Conservation (phyloP, 2,329 filamentous ascomycete species). For the Reticulascus tulasneorum region DNA sequence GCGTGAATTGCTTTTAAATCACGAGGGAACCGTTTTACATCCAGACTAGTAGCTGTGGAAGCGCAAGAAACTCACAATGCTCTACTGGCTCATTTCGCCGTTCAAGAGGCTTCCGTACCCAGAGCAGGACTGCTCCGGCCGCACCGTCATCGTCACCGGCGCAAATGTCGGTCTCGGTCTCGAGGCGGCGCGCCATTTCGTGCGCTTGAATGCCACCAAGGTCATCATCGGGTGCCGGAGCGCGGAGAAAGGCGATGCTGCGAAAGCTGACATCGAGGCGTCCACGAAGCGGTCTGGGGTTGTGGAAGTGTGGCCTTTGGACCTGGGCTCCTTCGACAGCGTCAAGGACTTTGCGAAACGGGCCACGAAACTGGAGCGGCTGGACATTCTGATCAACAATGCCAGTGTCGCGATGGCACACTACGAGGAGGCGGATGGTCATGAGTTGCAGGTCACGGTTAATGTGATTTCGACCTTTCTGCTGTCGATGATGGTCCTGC, state of each 20-base stretch:
- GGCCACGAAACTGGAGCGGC: constrained; percentile 23
- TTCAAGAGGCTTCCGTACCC: constrained; percentile 26
- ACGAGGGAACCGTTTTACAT: too few relatives aligned
- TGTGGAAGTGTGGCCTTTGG: constrained; percentile 40
- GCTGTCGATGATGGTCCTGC: constrained; percentile 38
- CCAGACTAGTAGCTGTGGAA: too few relatives aligned
- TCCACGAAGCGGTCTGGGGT: constrained; percentile 11
- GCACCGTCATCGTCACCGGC: constrained; percentile 39
- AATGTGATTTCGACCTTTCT: constrained; percentile 45
- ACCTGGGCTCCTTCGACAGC: constrained; percentile 28
- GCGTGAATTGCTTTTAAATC: too few relatives aligned
- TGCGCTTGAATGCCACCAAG: constrained; percentile 31
- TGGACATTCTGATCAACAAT: constrained; percentile 34
- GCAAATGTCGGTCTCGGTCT: constrained; percentile 38
- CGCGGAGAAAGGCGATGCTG: constrained; percentile 34
- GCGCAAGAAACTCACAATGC: too few relatives aligned
- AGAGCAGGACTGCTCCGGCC: constrained; percentile 26
- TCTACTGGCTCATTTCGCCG: constrained; percentile 11
- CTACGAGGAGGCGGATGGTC: constrained; percentile 26
- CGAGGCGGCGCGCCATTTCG: constrained; percentile 37
- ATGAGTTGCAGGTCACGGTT: constrained; percentile 38
- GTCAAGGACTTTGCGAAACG: constrained; percentile 29
- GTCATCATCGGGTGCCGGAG: constrained; percentile 40
- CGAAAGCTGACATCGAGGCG: constrained; percentile 27
- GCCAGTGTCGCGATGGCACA: constrained; percentile 23